Evolutionary conservation across 352 stramenopile species (phyloP), one percentile per base, ranked within the genome.

Genomic region (Chrysophaeum taylorii): DNA sequence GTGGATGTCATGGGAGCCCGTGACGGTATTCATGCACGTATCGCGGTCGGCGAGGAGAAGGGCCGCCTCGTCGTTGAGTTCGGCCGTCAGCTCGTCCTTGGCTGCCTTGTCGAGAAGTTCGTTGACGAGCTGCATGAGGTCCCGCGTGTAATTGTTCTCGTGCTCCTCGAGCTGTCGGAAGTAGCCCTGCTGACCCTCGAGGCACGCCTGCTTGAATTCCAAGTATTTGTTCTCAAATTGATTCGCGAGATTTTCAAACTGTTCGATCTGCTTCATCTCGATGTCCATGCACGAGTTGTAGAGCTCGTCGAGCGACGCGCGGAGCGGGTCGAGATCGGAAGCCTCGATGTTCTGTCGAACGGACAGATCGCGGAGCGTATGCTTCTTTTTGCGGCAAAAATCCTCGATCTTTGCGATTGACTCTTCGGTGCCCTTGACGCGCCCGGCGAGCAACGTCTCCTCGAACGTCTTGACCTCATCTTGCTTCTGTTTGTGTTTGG

Each of bases 1-100:
- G 74, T 94, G 89, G 45, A 94, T 92, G 64, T 95, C 88, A 71
- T 95, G 88, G 29, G 87, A 93, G 21, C 85, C 84, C 54, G 92
- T 91, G 72, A 95, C 90, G 31, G 86, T 86, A 62, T 89, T 89
- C 41, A 81, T 71, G 25, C 76, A 70, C 23, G 71, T 73, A 54
- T 83, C 78, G 21, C 77, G 38, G 43, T 83, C 78, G 23, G 77
- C 78, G 25, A 83, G 64, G 18, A 83, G 72, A 36, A 73, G 73
- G 15, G 64, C 70, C 4, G 76, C 64, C 35, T 82, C 78, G 36
- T 82, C 74, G 16, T 64, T 66, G 4, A 78, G 48, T 39, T 81
- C 78, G 4, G 81, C 76, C 23, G 76, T 68, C 7, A 81, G 69
- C 42, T 81, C 74, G 21, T 78, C 75, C 35, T 79, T 77, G 9